Base-by-base conservation (phyloP, 2,329 filamentous ascomycete species). In the Cladophialophora chaetospira region DNA sequence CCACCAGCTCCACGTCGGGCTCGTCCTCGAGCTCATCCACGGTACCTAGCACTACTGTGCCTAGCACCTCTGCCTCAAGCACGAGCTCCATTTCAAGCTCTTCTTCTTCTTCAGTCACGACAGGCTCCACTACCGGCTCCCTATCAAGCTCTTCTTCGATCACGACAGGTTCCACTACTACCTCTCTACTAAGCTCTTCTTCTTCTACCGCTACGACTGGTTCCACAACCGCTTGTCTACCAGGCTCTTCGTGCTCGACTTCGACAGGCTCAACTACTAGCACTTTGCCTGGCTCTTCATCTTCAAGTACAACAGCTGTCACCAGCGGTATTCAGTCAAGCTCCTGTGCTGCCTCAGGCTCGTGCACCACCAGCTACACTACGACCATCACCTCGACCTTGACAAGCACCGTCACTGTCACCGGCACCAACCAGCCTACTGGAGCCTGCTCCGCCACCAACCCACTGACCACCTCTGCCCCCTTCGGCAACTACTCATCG, bases 331-430 rank as follows among this genome's bases (percentile, higher is more conserved):
- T n/a, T n/a, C n/a, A n/a, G n/a, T n/a, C n/a, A n/a, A n/a, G n/a
- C n/a, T n/a, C n/a, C n/a, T n/a, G n/a, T 33, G 36, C 11, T 8
- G 36, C 8, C 36, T 42, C 36, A 6, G 8, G 17, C 17, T 42
- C 36, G 4, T 29, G 10, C 36, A 40, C 52, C 25, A 45, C 23
- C 31, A 57, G 44, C 38, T 55, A 35, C 23, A 62, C 57, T 21
- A 55, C 46, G 3, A 60, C 60, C 19, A 47, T 62, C 36, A 62
- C 60, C 8, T 62, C 53, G 50, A 60, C 56, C 5, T 57, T 50
- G 17, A 62, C 60, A 42, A 57, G 50, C 35, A 60, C 50, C n/a
- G 43, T 60, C 9, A 62, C 53, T 17, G 56, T 62, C 28, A 55
- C 36, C 28, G 47, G 33, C 25, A 47, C 60, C 2, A 45, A 36